A percentile compares a stretch with the other conserved stretches of the same genome.
phyloP scores from a whole-genome alignment of 2,329 filamentous ascomycete species.

The Stachybotrys elegans region DNA sequence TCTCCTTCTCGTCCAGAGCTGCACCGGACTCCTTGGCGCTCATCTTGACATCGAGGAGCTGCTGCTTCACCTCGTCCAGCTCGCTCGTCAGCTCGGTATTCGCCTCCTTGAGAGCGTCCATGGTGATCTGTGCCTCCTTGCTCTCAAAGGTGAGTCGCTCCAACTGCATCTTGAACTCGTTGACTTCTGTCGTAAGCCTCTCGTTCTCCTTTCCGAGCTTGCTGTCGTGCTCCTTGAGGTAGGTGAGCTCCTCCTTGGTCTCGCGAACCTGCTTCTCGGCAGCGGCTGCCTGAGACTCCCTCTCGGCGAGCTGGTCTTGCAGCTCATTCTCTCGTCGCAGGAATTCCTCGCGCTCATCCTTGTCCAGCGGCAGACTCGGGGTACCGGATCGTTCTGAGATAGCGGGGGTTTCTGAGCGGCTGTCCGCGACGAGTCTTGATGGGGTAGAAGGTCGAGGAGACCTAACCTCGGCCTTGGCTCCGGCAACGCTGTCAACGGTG shows the following conservation, averaged over 20 bases:
- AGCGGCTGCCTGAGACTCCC: slow-evolving; percentile 73
- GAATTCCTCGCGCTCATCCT: slow-evolving; percentile 96
- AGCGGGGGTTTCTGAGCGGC: slow-evolving; percentile 56
- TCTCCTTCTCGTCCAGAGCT: slow-evolving; percentile 92
- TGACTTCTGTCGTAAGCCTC: slow-evolving; percentile 75
- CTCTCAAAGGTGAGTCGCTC: slow-evolving; percentile 94
- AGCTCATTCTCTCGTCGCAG: slow-evolving; percentile 92
- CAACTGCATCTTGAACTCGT: slow-evolving; percentile 93
- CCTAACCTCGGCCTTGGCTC: slow-evolving; percentile 36
- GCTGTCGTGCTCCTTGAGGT: slow-evolving; percentile 79
- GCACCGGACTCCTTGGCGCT: slow-evolving; percentile 89
- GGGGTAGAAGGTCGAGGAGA: slow-evolving; percentile 48
- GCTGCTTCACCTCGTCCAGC: slow-evolving; percentile 92
- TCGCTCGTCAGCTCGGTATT: slow-evolving; percentile 89
- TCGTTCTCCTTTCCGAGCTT: slow-evolving; percentile 89
- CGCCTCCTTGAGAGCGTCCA: slow-evolving; percentile 95
- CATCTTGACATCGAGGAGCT: slow-evolving; percentile 93
- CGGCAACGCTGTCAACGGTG: slow-evolving; percentile 38
- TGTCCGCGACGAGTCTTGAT: slow-evolving; percentile 47
- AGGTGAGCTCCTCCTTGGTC: slow-evolving; percentile 77
- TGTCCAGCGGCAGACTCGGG: slow-evolving; percentile 82
- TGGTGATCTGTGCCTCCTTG: slow-evolving; percentile 94
- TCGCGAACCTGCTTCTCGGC: slow-evolving; percentile 78
- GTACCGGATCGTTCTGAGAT: slow-evolving; percentile 81
- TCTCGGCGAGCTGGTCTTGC: slow-evolving; percentile 93